Evolutionary conservation across 2,329 filamentous ascomycete species (phyloP), one percentile per base, ranked within the genome.

Genomic region (Fusarium chaquense): DNA sequence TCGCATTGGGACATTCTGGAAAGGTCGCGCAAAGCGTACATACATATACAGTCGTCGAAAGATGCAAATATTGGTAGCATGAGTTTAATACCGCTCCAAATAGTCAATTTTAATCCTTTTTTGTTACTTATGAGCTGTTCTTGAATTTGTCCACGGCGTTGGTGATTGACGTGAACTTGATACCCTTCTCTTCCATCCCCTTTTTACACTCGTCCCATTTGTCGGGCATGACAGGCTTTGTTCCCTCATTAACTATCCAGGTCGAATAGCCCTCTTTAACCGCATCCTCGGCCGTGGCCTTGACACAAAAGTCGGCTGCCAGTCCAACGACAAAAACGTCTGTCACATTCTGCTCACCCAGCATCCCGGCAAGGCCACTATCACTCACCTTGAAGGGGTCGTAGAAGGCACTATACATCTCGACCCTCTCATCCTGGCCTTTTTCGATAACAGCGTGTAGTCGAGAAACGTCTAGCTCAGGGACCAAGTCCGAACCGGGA

Each of bases 371-470:
- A 28, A 98, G 82, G 16, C 90, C 89, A 74, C 87, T 90, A 73
- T 90, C 88, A 28, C 82, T 83, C 16, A 91, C 83, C 33, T 81
- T 81, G 73, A 98, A 95, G 0, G 93, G 92, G 76, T 94, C 92
- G 65, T 91, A 90, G 75, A 99, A 98, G 1, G 91, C 94, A 66
- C 91, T 95, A 81, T 98, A 98, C 92, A 98, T 97, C 80, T 99
- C 96, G 3, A 97, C 87, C 45, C 86, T 83, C 45, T 84, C 78
- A 76, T 93, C 86, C 76, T 84, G 86, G 13, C 96, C 96, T 82
- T 99, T 99, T 71, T 92, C 86, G 16, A 98, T 81, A 30, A 93
- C 82, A 36, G 80, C 73, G 71, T 95, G 86, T n/a, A 97, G 71
- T 18, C 83, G 84, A 10, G 76, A 73, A 16, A 76, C 62, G 51